Conservation (phyloP, 345 rosid genomes). For the Salix viminalis region DNA sequence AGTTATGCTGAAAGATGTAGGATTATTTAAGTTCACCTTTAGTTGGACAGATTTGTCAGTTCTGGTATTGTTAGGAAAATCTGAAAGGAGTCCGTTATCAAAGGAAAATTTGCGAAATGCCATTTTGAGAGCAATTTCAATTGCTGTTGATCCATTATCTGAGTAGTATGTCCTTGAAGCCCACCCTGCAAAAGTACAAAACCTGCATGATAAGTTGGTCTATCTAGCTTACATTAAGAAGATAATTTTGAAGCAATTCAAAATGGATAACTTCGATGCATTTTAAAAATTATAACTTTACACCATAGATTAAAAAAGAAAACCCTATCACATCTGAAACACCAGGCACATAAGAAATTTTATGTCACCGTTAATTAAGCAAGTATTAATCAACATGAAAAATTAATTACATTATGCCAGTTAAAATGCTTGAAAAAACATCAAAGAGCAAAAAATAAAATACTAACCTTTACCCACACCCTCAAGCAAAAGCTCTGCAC, state of each 20-base stretch:
- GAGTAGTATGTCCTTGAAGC: slow-evolving; percentile 87
- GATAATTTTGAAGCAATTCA: neutral
- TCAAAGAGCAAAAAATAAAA: neutral
- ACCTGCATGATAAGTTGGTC: neutral
- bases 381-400: neutral
- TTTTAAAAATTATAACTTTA: no score
- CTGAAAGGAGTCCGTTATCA: slow-evolving; percentile 47
- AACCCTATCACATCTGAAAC: neutral
- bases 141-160: slow-evolving; percentile 92
- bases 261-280: neutral
- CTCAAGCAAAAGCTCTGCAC: slow-evolving; percentile 82
- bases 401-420: neutral
- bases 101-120: slow-evolving; percentile 75
- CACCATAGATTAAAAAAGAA: neutral
- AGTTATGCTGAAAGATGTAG: slow-evolving; percentile 1
- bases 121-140: slow-evolving; percentile 96
- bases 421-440: neutral
- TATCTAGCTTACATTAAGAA: neutral
- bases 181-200: slow-evolving; percentile 62
- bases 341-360: neutral
- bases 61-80: slow-evolving; percentile 21
- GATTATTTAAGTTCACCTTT: slow-evolving; percentile 42
- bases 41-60: slow-evolving; percentile 38
- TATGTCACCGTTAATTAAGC: neutral
- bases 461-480: slow-evolving; percentile 85